Evolutionary conservation across 176 grass and related monocot species (phyloP).

Genomic region (Elymus sibiricus): DNA sequence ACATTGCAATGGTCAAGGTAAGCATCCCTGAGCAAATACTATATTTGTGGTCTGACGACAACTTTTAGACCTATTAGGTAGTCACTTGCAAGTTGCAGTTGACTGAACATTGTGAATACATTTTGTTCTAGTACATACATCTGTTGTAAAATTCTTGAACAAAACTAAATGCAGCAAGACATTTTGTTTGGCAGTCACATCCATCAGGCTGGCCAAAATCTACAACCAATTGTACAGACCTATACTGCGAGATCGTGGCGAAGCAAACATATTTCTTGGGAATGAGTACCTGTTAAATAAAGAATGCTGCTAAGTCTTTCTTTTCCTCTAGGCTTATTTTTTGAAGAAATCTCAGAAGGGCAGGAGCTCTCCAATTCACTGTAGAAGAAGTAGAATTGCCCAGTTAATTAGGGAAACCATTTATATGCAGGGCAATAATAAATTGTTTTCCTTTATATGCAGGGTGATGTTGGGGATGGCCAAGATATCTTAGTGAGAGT

Average conservation of each 20-base stretch:
- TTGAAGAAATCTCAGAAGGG: not conserved
- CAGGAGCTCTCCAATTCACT: not conserved
- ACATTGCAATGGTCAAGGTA: conserved; percentile 99
- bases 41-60: not conserved
- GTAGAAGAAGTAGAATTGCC: conserved; percentile 1
- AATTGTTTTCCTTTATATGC: conserved; percentile 17
- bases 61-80: conserved; percentile 1
- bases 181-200: not conserved
- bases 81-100: conserved; percentile 2
- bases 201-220: conserved; percentile 8
- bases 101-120: not conserved
- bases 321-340: not conserved
- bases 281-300: conserved; percentile 15
- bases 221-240: too few relatives aligned
- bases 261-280: not conserved
- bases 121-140: not conserved
- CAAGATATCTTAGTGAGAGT: conserved; percentile 89
- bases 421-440: not conserved
- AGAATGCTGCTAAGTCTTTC: not conserved
- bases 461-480: conserved; percentile 98
- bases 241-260: not conserved
- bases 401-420: not conserved
- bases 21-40: conserved; percentile 15
- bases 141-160: not conserved
- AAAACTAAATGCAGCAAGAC: not conserved